A percentile compares a stretch with the other conserved stretches of the same genome.
These are phyloP conservation scores for Echites panduratus DNA, from an alignment of 257 asterid species.

Conservation along the genomic window DNA sequence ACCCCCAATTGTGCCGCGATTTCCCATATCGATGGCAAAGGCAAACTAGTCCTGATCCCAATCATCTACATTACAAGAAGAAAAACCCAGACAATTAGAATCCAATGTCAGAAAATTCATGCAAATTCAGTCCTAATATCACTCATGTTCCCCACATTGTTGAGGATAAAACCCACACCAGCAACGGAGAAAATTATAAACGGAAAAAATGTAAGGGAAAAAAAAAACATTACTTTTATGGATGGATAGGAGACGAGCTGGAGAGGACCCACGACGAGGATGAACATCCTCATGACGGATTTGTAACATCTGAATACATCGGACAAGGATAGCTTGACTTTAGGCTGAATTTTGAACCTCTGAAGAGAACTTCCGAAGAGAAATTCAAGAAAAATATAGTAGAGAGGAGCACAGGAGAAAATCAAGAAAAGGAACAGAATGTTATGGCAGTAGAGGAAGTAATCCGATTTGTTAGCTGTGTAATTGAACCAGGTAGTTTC, in stretches of 20 bases:
- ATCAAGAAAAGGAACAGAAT: constrained; percentile 71
- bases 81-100: neutral
- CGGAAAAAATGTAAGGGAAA: constrained; percentile 2
- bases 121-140: neutral
- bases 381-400: constrained; percentile 56
- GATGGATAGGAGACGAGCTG: constrained; percentile 86
- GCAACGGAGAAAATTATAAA: neutral
- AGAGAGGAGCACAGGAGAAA: constrained; percentile 72
- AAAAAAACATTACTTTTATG: constrained; percentile 38
- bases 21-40: constrained; percentile 84
- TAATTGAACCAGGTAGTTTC: constrained; percentile 83
- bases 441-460: constrained; percentile 83
- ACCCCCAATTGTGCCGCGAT: constrained; percentile 59
- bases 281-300: constrained; percentile 84
- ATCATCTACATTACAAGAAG: constrained; percentile 41
- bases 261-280: constrained; percentile 84
- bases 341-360: constrained; percentile 75
- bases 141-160: constrained; percentile 1
- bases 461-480: constrained; percentile 83
- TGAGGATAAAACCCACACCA: neutral
- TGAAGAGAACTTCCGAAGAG: constrained; percentile 32
- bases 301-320: constrained; percentile 66
- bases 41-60: constrained; percentile 85
- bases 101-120: neutral
- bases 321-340: constrained; percentile 52